phyloP scores from a whole-genome alignment of 495 filamentous ascomycete genomes.

The Penicillium pulvis region DNA sequence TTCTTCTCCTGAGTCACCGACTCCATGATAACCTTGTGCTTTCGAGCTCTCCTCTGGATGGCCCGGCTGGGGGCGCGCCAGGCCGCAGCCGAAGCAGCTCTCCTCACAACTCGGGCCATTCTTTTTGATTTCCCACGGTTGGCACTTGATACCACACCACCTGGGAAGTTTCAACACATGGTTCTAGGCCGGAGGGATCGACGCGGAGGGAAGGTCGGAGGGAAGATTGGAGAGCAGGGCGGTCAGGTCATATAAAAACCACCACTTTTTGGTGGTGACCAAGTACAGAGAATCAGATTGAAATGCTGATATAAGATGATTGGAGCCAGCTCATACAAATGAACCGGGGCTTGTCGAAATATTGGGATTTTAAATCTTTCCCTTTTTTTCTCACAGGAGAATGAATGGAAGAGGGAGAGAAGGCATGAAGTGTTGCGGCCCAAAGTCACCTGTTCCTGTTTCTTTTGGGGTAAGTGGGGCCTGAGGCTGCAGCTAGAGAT shows the following conservation, averaged over 20 bases:
- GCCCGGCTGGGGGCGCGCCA: conserved; percentile 37
- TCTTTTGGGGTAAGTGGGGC: conserved; percentile 21
- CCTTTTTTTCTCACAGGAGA: background rate
- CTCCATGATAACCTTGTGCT: conserved; percentile 62
- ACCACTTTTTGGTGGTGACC: background rate
- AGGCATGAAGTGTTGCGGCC: conserved; percentile 26
- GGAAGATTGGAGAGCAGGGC: conserved; percentile 13
- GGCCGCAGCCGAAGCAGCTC: conserved; percentile 34
- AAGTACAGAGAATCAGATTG: background rate
- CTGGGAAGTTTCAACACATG: conserved; percentile 16
- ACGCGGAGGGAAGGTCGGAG: background rate
- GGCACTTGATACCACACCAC: conserved; percentile 24
- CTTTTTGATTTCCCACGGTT: conserved; percentile 7
- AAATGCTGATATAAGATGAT: background rate
- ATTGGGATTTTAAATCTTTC: background rate
- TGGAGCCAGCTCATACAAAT: conserved; percentile 5
- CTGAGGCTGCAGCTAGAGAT: conserved; percentile 20
- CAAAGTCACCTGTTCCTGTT: conserved; percentile 31
- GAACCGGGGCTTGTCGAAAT: background rate
- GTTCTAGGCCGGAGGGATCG: background rate
- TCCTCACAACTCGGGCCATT: conserved; percentile 45
- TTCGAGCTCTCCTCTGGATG: conserved; percentile 40
- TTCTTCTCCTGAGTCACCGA: conserved; percentile 61
- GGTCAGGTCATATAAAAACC: conserved; percentile 18
- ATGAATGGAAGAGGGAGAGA: conserved; percentile 7